These are phyloP conservation scores for Marasmius tenuissimus DNA, from an alignment of 1,284 basidiomycete species.

Conservation along the genomic window DNA sequence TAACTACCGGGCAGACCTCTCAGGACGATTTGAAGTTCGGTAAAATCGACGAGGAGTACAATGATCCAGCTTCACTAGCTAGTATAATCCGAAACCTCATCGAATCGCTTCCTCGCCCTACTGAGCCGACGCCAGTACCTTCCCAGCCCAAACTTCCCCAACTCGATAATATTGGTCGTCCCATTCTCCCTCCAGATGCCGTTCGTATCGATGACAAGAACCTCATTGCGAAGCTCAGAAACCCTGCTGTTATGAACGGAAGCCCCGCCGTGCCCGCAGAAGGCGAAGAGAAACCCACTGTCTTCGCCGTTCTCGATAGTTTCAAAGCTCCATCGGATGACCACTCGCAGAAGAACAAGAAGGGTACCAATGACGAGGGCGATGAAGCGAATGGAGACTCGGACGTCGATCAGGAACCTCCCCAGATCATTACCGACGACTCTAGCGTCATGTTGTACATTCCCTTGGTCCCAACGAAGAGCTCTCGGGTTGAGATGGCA, in stretches of 20 bases:
- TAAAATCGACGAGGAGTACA: neutral
- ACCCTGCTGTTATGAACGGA: slow-evolving; percentile 55
- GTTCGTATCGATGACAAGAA: slow-evolving; percentile 37
- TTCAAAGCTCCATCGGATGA: slow-evolving; percentile 30
- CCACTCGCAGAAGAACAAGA: neutral
- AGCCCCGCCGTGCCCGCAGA: slow-evolving; percentile 15
- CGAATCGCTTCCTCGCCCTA: slow-evolving; percentile 25
- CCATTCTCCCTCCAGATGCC: slow-evolving; percentile 29
- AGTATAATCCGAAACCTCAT: slow-evolving; percentile 32
- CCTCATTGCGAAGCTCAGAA: slow-evolving; percentile 47
- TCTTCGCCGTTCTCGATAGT: slow-evolving; percentile 57
- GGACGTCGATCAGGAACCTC: slow-evolving; percentile 20
- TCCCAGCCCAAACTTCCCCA: slow-evolving; percentile 18
- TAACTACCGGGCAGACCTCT: no score
- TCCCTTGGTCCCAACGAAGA: slow-evolving; percentile 57
- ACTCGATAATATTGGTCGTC: slow-evolving; percentile 25
- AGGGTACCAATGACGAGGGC: slow-evolving; percentile 16
- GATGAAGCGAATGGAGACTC: slow-evolving; percentile 21
- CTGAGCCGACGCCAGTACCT: slow-evolving; percentile 10
- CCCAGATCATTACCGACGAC: slow-evolving; percentile 33
- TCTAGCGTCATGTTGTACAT: slow-evolving; percentile 72
- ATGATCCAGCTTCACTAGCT: slow-evolving; percentile 25
- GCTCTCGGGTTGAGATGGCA: slow-evolving; percentile 66
- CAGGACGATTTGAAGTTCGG: no score
- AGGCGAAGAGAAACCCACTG: slow-evolving; percentile 42